Percentiles rank a stretch among this genome's conserved stretches.
Conservation (phyloP, 2,329 filamentous ascomycete species). For the Alternaria consortialis region DNA sequence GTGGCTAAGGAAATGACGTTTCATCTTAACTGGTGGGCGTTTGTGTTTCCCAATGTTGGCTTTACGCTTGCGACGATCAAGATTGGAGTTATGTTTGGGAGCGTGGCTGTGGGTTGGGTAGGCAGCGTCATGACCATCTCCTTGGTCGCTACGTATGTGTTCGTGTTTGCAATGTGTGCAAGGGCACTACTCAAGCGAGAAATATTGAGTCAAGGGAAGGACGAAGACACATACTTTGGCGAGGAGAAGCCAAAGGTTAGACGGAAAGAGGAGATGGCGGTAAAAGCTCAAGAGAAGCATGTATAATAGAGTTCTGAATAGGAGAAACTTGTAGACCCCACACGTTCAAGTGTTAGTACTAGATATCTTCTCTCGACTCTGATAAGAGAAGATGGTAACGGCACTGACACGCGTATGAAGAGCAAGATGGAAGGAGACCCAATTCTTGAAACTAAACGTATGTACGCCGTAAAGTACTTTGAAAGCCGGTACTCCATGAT, state of each 20-base stretch:
- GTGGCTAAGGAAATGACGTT: constrained; percentile 54
- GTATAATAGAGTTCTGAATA: background rate
- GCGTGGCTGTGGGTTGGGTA: background rate
- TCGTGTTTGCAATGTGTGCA: background rate
- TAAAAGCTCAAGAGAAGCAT: background rate
- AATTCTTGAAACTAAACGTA: constrained; percentile 1
- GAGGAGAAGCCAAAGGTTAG: constrained; percentile 1
- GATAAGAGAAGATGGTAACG: no score
- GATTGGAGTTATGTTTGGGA: background rate
- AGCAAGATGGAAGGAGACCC: background rate
- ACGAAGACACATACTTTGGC: background rate
- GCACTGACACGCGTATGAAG: background rate
- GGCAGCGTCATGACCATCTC: background rate
- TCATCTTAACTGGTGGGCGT: constrained; percentile 67
- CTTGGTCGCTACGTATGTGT: background rate
- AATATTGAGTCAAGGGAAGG: background rate
- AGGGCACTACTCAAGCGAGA: background rate
- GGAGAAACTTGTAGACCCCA: background rate
- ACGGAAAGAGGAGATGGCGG: background rate
- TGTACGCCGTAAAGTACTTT: constrained; percentile 9
- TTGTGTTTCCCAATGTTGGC: constrained; percentile 52
- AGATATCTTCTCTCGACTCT: background rate
- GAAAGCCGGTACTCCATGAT: background rate
- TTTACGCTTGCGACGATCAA: constrained; percentile 42
- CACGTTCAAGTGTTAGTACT: background rate